Evolutionary conservation across 2,329 filamentous ascomycete species (phyloP).

Genomic region (Alternaria gaisen): DNA sequence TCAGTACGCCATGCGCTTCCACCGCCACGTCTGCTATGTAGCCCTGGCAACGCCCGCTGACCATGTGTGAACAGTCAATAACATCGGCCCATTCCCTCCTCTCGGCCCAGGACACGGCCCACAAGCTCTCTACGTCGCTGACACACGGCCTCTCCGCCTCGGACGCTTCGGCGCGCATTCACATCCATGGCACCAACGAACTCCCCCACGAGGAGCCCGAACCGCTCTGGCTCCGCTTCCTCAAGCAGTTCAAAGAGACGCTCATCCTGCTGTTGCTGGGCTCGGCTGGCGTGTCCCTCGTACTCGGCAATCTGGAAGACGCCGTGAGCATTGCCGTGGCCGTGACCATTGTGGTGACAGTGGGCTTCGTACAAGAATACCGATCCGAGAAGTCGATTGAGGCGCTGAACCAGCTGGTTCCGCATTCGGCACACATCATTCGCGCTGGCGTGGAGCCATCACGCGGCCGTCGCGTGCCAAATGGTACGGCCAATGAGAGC

Average conservation of each 20-base stretch:
- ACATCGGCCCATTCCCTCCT: conserved; percentile 68
- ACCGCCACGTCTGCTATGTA: neutral
- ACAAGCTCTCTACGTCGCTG: conserved; percentile 82
- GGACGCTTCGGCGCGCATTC: conserved; percentile 81
- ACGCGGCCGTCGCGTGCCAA: conserved; percentile 28
- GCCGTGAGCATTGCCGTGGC: conserved; percentile 94
- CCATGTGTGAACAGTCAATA: conserved; percentile 45
- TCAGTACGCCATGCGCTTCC: conserved; percentile 35
- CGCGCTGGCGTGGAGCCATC: conserved; percentile 56
- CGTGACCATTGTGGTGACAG: conserved; percentile 94
- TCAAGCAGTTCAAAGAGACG: conserved; percentile 97
- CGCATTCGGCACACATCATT: conserved; percentile 95
- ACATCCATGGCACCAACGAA: conserved; percentile 88
- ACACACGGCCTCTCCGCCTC: conserved; percentile 80
- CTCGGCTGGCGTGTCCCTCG: conserved; percentile 85
- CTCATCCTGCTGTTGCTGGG: conserved; percentile 90
- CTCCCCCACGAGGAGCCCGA: conserved; percentile 93
- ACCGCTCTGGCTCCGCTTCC: conserved; percentile 91
- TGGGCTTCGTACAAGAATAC: conserved; percentile 97
- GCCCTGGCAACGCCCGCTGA: conserved; percentile 25
- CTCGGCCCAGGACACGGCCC: conserved; percentile 79
- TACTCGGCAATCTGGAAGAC: conserved; percentile 94
- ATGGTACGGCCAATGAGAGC: conserved; percentile 35
- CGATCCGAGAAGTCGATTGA: conserved; percentile 97
- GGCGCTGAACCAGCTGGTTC: conserved; percentile 90